Base-by-base conservation (phyloP, 306 rosid genomes). In the Aeschynomene evenia region DNA sequence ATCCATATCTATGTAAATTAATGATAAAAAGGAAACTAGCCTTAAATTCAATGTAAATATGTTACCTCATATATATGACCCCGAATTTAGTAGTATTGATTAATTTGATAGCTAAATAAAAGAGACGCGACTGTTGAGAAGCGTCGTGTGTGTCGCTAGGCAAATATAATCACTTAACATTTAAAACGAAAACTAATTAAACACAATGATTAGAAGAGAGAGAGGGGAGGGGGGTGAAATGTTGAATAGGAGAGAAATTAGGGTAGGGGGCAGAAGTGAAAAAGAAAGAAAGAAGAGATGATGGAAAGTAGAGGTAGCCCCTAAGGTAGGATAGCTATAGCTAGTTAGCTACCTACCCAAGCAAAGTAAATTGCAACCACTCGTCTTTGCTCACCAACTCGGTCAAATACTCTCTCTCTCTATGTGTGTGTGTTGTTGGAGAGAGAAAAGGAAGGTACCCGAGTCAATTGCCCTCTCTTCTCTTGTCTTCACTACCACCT, bases 381-480 rank as follows among this genome's bases (percentile, higher is more conserved):
- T 75, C 74, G 33, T 78, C 58, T 70, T 54, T 79, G n/a, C 66
- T 80, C 73, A 86, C 87, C 86, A 86, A 83, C 81, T 81, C 66
- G 80, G 87, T 85, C 90, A 85, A 85, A 77, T 39, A 33, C 72
- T 39, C 68, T 72, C 50, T 24, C 59, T 39, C 33, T 53, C 60
- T 53, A n/a, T n/a, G n/a, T n/a, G n/a, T n/a, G n/a, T n/a, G n/a
- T n/a, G n/a, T n/a, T n/a, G n/a, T n/a, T n/a, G n/a, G n/a, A n/a
- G n/a, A 14, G 74, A 68, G 51, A 66, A 61, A 61, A 63, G 53
- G 24, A 51, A 70, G 42, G 70, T 55, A n/a, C 57, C 77, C 77
- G 82, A 76, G 78, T 79, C 84, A 63, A 73, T 63, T 68, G 80
- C 81, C 65, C 78, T 37, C 31, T 21, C 34, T 20, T 1, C 54